phyloP scores from a whole-genome alignment of 495 filamentous ascomycete genomes.

The Xylaria nigripes region DNA sequence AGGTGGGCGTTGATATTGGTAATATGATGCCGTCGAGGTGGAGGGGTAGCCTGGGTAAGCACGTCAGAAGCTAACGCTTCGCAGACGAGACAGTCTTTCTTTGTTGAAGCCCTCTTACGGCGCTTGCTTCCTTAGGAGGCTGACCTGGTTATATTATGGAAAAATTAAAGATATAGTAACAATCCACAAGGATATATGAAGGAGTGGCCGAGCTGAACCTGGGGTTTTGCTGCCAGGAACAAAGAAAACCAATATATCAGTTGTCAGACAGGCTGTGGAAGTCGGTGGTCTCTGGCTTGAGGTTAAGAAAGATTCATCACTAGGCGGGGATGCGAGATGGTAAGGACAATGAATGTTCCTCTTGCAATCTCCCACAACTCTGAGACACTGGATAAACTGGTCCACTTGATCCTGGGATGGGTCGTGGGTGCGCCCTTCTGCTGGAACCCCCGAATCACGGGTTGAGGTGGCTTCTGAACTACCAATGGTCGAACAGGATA shows the following conservation, averaged over 20 bases:
- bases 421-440: conserved; percentile 11
- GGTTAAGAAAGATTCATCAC: conserved; percentile 17
- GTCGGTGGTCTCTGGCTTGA: conserved; percentile 11
- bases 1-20: conserved; percentile 12
- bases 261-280: conserved; percentile 15
- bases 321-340: conserved; percentile 12
- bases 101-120: conserved; percentile 21
- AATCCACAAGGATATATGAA: conserved; percentile 9
- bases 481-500: background rate
- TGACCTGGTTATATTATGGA: conserved; percentile 14
- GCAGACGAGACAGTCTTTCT: conserved; percentile 25
- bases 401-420: conserved; percentile 15
- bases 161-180: conserved; percentile 15
- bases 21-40: conserved; percentile 13
- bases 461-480: background rate
- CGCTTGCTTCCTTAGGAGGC: conserved; percentile 21
- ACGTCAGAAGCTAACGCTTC: conserved; percentile 18
- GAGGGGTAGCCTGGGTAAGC: no score
- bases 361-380: conserved; percentile 18
- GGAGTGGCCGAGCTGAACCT: conserved; percentile 15
- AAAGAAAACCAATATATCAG: conserved; percentile 24
- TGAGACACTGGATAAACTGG: conserved; percentile 18
- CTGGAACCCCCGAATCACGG: conserved; percentile 16
- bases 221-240: conserved; percentile 16
- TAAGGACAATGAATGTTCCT: conserved; percentile 17